Percentiles rank a stretch among this genome's conserved stretches.
These are phyloP conservation scores for Chlamydomonas asymmetrica DNA, from an alignment of 139 green algal species.

Conservation along the genomic window DNA sequence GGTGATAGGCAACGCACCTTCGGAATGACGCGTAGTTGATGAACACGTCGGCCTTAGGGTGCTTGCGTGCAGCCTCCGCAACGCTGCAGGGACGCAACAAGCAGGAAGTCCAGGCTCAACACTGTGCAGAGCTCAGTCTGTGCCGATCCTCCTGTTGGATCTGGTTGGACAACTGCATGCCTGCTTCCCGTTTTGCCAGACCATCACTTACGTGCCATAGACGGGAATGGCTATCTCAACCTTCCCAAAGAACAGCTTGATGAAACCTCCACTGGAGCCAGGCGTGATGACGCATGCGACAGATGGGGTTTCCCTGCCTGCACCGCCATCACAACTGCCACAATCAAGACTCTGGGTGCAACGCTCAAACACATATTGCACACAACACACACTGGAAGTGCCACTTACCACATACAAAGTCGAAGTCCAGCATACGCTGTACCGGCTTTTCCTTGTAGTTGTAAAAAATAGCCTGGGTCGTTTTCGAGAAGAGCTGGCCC, in stretches of 20 bases:
- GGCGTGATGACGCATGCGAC: conserved; percentile 85
- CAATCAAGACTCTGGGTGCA: too few species aligned
- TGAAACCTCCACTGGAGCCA: conserved; percentile 79
- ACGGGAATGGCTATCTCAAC: conserved; percentile 88
- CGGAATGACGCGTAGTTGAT: conserved; percentile 95
- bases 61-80: conserved; percentile 65
- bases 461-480: conserved; percentile 90
- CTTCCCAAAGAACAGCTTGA: conserved; percentile 93
- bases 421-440: conserved; percentile 97
- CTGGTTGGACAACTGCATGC: too few species aligned
- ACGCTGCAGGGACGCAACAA: conserved; percentile 50
- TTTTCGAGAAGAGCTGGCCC: conserved; percentile 75
- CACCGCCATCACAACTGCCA: too few species aligned
- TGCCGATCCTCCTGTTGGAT: too few species aligned
- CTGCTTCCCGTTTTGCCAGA: too few species aligned
- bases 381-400: background rate
- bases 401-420: conserved; percentile 83
- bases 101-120: background rate
- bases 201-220: conserved; percentile 55
- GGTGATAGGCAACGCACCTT: too few species aligned
- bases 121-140: background rate
- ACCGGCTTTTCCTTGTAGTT: conserved; percentile 84
- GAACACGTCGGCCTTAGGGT: conserved; percentile 89
- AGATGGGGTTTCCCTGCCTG: conserved; percentile 79
- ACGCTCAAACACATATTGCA: too few species aligned